A percentile compares a stretch with the other conserved stretches of the same genome.
These are phyloP conservation scores for Leishmania braziliensis DNA, from an alignment of 208 protist genomes.

Conservation along the genomic window DNA sequence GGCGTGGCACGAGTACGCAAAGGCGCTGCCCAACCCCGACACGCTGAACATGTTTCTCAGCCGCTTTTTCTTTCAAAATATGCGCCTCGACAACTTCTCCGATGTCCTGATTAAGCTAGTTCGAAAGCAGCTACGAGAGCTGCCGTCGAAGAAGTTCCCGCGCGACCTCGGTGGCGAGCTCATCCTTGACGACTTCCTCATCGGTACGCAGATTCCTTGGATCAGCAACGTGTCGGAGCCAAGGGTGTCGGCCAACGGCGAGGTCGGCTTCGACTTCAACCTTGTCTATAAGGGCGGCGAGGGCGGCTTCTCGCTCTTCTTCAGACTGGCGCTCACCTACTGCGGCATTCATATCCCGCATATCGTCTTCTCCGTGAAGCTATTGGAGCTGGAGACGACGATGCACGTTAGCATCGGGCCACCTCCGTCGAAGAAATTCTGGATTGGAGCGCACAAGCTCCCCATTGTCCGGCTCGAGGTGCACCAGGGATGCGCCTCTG, in stretches of 20 bases:
- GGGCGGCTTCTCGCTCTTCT: slow-evolving; percentile 62
- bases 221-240: slow-evolving; percentile 73
- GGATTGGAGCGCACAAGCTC: slow-evolving; percentile 71
- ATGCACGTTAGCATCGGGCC: slow-evolving; percentile 83
- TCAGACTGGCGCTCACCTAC: slow-evolving; percentile 72
- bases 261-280: slow-evolving; percentile 87
- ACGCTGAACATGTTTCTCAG: slow-evolving; percentile 74
- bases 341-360: slow-evolving; percentile 80
- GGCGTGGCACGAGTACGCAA: slow-evolving; percentile 64
- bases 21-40: slow-evolving; percentile 63
- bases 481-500: slow-evolving; percentile 56
- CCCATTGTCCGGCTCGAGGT: slow-evolving; percentile 62
- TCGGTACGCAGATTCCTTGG: slow-evolving; percentile 71
- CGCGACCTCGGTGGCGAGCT: slow-evolving; percentile 67
- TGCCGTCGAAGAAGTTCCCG: slow-evolving; percentile 77
- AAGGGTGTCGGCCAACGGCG: slow-evolving; percentile 59
- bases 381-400: slow-evolving; percentile 59
- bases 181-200: slow-evolving; percentile 76
- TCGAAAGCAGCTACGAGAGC: slow-evolving; percentile 62
- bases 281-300: slow-evolving; percentile 75
- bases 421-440: slow-evolving; percentile 87
- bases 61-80: slow-evolving; percentile 83
- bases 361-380: slow-evolving; percentile 63
- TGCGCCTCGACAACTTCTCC: slow-evolving; percentile 50
- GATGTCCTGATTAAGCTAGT: slow-evolving; percentile 53